Percentiles rank a stretch among this genome's conserved stretches.
phyloP scores from a whole-genome alignment of 768 basidiomycete species.

The Termitomyces sp. region DNA sequence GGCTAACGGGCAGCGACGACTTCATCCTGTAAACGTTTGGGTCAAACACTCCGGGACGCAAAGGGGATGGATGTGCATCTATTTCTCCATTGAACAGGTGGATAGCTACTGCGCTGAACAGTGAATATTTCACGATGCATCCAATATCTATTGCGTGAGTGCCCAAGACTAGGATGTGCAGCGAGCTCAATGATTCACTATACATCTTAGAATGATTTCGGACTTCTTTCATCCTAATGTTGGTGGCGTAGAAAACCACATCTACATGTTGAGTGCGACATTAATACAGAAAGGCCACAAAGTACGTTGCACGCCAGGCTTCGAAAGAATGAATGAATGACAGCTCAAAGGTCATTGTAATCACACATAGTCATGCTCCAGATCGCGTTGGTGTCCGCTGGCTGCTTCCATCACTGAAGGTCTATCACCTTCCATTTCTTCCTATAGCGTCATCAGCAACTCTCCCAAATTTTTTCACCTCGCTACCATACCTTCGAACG shows the following conservation, averaged over 20 bases:
- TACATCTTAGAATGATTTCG: constrained; percentile 71
- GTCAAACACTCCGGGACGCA: not conserved
- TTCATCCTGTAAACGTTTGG: not conserved
- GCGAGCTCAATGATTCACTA: not conserved
- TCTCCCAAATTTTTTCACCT: constrained; percentile 89
- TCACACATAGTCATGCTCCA: constrained; percentile 88
- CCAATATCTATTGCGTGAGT: constrained; percentile 33
- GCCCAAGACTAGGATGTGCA: not conserved
- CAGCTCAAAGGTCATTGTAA: constrained; percentile 71
- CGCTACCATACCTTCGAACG: constrained; percentile 85
- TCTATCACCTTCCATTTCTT: constrained; percentile 89
- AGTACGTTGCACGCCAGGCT: constrained; percentile 31
- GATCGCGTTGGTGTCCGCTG: constrained; percentile 87
- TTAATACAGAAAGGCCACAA: constrained; percentile 84
- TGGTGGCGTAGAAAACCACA: constrained; percentile 96
- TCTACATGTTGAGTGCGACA: constrained; percentile 85
- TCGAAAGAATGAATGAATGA: not conserved
- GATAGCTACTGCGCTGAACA: not conserved
- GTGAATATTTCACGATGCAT: constrained; percentile 17
- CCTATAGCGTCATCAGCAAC: constrained; percentile 92
- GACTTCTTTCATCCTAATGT: constrained; percentile 96
- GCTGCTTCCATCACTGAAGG: constrained; percentile 82
- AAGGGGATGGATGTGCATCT: not conserved
- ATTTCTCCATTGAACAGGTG: not conserved
- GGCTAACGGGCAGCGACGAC: not conserved